A percentile compares a stretch with the other conserved stretches of the same genome.
Conservation (phyloP, 306 rosid species). For the Malus sylvestris region DNA sequence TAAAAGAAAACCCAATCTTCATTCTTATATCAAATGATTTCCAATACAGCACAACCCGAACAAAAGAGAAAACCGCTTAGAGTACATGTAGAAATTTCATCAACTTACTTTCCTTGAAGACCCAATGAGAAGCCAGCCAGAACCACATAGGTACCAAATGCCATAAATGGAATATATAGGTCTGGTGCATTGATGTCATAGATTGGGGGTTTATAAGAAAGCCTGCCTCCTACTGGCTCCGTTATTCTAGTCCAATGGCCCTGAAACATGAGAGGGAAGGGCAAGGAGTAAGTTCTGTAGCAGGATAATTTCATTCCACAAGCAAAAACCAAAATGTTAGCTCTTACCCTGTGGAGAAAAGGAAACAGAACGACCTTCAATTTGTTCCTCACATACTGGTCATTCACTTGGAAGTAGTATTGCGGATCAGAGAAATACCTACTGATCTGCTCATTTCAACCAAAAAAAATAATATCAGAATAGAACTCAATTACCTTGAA, state of each 20-base stretch:
- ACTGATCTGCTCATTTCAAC: conserved; percentile 58
- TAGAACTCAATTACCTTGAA: not conserved
- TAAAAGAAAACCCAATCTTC: not conserved
- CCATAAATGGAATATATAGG: conserved; percentile 91
- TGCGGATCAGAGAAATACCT: conserved; percentile 92
- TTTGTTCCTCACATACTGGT: conserved; percentile 90
- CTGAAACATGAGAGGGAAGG: conserved; percentile 33
- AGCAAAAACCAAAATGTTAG: not conserved
- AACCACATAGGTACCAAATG: conserved; percentile 88
- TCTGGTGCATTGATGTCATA: conserved; percentile 98
- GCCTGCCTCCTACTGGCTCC: conserved; percentile 96
- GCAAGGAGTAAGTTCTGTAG: not conserved
- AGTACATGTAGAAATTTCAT: not conserved
- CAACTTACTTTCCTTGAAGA: conserved; percentile 74
- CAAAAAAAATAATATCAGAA: not conserved
- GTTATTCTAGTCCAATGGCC: conserved; percentile 98
- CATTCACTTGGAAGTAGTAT: conserved; percentile 96
- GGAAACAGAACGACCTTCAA: conserved; percentile 93
- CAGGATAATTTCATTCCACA: not conserved
- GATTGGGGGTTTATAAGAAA: conserved; percentile 87
- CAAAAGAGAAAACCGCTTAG: not conserved
- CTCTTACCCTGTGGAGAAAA: conserved; percentile 86
- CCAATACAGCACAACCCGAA: not conserved
- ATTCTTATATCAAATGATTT: not conserved
- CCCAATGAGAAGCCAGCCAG: conserved; percentile 97